A percentile compares a stretch with the other conserved stretches of the same genome.
These are phyloP conservation scores for Xylaria multiplex DNA, from an alignment of 2,329 filamentous ascomycete genomes.

Conservation along the genomic window DNA sequence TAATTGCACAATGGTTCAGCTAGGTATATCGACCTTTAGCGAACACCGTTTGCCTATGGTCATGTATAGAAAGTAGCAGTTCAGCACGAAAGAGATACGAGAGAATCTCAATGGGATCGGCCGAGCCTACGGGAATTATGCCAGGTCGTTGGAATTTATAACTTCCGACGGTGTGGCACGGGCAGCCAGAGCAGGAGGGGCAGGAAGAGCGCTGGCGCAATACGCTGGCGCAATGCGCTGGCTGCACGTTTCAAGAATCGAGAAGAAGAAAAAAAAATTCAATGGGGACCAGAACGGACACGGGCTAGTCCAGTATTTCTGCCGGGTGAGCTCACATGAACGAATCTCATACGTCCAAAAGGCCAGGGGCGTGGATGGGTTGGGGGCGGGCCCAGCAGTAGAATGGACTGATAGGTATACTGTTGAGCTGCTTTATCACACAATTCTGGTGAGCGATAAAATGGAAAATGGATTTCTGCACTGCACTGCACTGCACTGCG, in stretches of 20 bases:
- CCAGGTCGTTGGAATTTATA: conserved; percentile 38
- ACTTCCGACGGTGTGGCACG: conserved; percentile 36
- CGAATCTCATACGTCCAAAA: conserved; percentile 44
- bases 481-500: conserved; percentile 23
- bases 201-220: conserved; percentile 37
- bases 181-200: conserved; percentile 30
- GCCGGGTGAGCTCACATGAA: conserved; percentile 43
- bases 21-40: conserved; percentile 31
- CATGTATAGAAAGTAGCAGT: conserved; percentile 35
- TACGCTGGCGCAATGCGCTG: conserved; percentile 43
- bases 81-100: conserved; percentile 34
- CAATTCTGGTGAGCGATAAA: conserved; percentile 34
- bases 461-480: conserved; percentile 25
- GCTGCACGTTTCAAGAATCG: conserved; percentile 42
- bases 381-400: conserved; percentile 43
- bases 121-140: conserved; percentile 27
- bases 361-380: conserved; percentile 39
- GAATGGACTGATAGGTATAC: conserved; percentile 35
- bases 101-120: conserved; percentile 33
- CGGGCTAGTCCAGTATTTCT: conserved; percentile 43
- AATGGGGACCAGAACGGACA: conserved; percentile 38
- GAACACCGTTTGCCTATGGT: conserved; percentile 30
- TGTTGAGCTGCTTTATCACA: conserved; percentile 29
- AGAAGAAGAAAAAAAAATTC: conserved; percentile 36
- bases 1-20: conserved; percentile 25